Base-by-base conservation (phyloP, 345 rosid genomes). In the Carallia brachiata region DNA sequence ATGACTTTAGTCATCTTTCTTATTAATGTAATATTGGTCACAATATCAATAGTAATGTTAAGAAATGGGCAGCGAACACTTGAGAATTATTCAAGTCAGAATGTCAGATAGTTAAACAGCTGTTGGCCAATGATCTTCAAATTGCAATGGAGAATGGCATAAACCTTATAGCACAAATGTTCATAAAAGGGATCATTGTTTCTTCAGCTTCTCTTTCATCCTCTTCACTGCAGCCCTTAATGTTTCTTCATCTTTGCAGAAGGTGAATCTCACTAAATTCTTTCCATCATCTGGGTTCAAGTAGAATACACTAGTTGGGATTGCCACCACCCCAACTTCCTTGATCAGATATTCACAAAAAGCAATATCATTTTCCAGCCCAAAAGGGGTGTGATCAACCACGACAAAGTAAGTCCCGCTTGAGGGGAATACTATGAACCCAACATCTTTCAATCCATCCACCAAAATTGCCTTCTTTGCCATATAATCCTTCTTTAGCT, bases 241-340 rank as follows among this genome's bases (percentile, higher is more conserved):
- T n/a, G 98, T 95, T 55, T 70, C 89, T 75, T 95, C 99, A 69
- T 95, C 99, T 79, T 95, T 92, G 82, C 94, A 90, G 82, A 95
- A 92, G 27, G 99, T 84, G 77, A 95, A 95, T 73, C 99, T 83
- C 68, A 95, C 99, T 80, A 95, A 72, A 50, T 89, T 87, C 90
- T 92, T 95, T 61, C 99, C 99, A 2, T 92, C 98, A 82, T 92
- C 96, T 0, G 98, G 96, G 75, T 95, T 88, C 73, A 92, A 65
- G 86, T 90, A 92, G 80, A 95, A 95, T 17, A 87, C 94, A 6
- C 98, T 90, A 0, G 99, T 90, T 0, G 99, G 96, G 40, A 95
- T 95, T 1, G 98, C 96, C 19, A 83, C 99, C 10, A 95, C 98
- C 12, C 99, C 98, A 27, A 95, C 96, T 82, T 95, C 94, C 85